Conservation (phyloP, 768 basidiomycete species). For the Gelatoporia subvermispora region DNA sequence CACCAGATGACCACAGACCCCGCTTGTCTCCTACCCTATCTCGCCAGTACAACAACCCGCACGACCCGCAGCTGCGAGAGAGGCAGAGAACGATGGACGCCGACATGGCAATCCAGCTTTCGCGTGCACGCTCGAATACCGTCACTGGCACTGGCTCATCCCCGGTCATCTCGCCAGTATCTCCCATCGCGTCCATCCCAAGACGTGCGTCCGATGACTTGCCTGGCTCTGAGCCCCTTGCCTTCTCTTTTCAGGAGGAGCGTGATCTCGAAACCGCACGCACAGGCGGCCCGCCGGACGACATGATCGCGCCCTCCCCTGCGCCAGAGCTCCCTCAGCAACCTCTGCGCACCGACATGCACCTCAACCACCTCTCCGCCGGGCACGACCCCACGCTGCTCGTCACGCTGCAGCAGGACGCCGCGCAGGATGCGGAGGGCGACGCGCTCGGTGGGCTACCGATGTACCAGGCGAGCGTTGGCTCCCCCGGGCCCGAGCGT, state of each 20-base stretch:
- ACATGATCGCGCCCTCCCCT: constrained; percentile 22
- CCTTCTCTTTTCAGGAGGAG: constrained; percentile 46
- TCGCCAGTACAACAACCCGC: constrained; percentile 62
- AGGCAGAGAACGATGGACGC: constrained; percentile 92
- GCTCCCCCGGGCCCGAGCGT: constrained; percentile 3
- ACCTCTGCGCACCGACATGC: constrained; percentile 14
- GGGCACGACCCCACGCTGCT: constrained; percentile 48
- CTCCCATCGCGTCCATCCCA: constrained; percentile 29
- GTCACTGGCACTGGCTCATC: constrained; percentile 20
- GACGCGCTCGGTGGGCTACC: constrained; percentile 47
- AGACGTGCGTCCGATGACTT: constrained; percentile 20
- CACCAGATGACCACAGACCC: constrained; percentile 23
- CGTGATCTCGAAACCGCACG: constrained; percentile 38
- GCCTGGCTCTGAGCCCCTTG: constrained; percentile 12
- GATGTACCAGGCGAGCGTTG: constrained; percentile 58
- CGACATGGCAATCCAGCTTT: constrained; percentile 83
- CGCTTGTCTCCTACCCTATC: constrained; percentile 60
- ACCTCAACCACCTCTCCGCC: constrained; percentile 32
- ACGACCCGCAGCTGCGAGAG: constrained; percentile 74
- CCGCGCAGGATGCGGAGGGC: constrained; percentile 14
- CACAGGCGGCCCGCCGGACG: constrained; percentile 11
- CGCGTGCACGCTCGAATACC: constrained; percentile 65
- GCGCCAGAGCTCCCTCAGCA: constrained; percentile 8
- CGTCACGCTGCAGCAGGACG: constrained; percentile 19
- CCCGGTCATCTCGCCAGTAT: constrained; percentile 23